Evolutionary conservation across 2,329 filamentous ascomycete species (phyloP).

Genomic region (Malbranchea zuffiana): DNA sequence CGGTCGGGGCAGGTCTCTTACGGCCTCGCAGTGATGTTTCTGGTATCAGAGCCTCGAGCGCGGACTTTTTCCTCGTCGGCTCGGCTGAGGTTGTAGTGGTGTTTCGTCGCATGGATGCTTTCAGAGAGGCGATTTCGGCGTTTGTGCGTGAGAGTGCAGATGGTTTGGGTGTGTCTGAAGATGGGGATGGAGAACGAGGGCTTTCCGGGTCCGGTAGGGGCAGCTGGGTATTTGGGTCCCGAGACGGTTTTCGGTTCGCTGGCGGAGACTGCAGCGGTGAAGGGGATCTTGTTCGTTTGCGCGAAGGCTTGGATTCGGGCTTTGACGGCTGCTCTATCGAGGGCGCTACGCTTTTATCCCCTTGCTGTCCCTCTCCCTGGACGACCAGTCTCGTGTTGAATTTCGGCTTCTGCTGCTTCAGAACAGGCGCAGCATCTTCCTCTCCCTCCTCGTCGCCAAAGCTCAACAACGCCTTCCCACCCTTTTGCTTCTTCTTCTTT

Average conservation of each 20-base stretch:
- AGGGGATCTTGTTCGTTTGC: conserved; percentile 27
- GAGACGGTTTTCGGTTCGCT: conserved; percentile 26
- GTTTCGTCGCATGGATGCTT: conserved; percentile 39
- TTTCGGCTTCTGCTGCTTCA: conserved; percentile 36
- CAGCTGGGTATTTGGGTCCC: conserved; percentile 34
- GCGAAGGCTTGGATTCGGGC: conserved; percentile 7
- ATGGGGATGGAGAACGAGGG: conserved; percentile 26
- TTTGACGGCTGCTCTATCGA: too few species aligned
- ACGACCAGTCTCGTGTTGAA: conserved; percentile 38
- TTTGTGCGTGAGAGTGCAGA: conserved; percentile 34
- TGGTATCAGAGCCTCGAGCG: conserved; percentile 39
- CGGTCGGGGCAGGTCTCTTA: conserved; percentile 31
- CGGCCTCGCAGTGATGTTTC: conserved; percentile 38
- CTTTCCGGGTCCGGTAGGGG: conserved; percentile 37
- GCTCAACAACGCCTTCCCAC: conserved; percentile 36
- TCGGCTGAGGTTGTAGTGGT: conserved; percentile 21
- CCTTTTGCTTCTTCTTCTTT: conserved; percentile 35
- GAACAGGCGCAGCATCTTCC: conserved; percentile 23
- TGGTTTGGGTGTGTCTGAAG: conserved; percentile 21
- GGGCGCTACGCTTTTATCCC: too few species aligned
- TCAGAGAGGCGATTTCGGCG: conserved; percentile 36
- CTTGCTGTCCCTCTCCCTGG: conserved; percentile 17
- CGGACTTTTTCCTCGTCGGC: conserved; percentile 33
- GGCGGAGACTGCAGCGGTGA: conserved; percentile 21
- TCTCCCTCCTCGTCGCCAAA: conserved; percentile 37